phyloP scores from a whole-genome alignment of 441 rosid species.

The Omphalea diandra region DNA sequence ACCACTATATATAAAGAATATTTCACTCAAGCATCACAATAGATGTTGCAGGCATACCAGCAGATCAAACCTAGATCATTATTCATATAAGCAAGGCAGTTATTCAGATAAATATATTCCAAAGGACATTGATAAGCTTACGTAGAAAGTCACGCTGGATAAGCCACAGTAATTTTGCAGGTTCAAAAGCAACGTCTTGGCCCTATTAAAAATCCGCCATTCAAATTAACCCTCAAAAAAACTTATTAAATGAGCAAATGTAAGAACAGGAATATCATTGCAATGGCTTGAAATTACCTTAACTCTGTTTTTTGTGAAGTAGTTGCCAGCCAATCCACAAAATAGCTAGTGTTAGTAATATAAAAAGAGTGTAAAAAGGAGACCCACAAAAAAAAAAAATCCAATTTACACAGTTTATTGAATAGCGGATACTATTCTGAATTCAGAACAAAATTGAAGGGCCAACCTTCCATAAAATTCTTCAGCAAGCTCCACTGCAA shows the following conservation, averaged over 20 bases:
- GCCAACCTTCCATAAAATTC: slow-evolving; percentile 97
- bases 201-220: slow-evolving; percentile 56
- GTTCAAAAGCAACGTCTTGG: slow-evolving; percentile 95
- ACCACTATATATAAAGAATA: background rate
- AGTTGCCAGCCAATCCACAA: slow-evolving; percentile 35
- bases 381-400: slow-evolving; percentile 13
- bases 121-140: slow-evolving; percentile 43
- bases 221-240: slow-evolving; percentile 28
- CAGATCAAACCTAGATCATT: slow-evolving; percentile 7
- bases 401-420: slow-evolving; percentile 14
- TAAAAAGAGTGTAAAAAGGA: slow-evolving; percentile 4
- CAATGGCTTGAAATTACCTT: slow-evolving; percentile 66
- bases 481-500: slow-evolving; percentile 99
- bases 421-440: slow-evolving; percentile 5
- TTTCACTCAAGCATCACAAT: background rate
- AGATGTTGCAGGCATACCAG: background rate
- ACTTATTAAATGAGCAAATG: slow-evolving; percentile 16
- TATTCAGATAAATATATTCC: slow-evolving; percentile 14
- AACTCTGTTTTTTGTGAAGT: slow-evolving; percentile 58
- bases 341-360: slow-evolving; percentile 39
- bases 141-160: slow-evolving; percentile 99
- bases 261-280: slow-evolving; percentile 18
- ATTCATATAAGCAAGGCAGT: slow-evolving; percentile 20
- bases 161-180: slow-evolving; percentile 97
- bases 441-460: slow-evolving; percentile 29